Evolutionary conservation across 208 protist species (phyloP).

Genomic region (Crithidia thermophila): DNA sequence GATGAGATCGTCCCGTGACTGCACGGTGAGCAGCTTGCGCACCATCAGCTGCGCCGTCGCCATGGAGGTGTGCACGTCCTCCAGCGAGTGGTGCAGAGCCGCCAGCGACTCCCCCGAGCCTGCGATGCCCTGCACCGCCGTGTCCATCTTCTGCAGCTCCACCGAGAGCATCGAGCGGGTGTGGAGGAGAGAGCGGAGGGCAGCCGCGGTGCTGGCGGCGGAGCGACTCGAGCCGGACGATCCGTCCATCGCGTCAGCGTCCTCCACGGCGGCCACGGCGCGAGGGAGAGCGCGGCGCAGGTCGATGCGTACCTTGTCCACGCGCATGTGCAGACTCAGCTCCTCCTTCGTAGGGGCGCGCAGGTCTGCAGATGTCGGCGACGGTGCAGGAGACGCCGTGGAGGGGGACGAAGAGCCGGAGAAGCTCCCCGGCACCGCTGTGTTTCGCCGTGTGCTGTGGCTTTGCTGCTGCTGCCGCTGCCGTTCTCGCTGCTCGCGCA

Average conservation of each 20-base stretch:
- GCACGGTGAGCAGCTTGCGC: slow-evolving; percentile 53
- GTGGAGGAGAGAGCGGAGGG: slow-evolving; percentile 73
- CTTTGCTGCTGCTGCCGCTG: slow-evolving; percentile 14
- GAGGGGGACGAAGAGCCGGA: neutral
- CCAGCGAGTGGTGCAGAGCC: slow-evolving; percentile 51
- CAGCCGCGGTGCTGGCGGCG: slow-evolving; percentile 42
- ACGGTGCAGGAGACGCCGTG: neutral
- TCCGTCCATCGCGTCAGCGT: slow-evolving; percentile 16
- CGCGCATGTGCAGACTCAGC: slow-evolving; percentile 7
- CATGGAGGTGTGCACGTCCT: slow-evolving; percentile 72
- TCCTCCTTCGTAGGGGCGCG: slow-evolving; percentile 4
- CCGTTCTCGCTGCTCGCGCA: slow-evolving; percentile 33
- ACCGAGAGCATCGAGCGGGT: slow-evolving; percentile 72
- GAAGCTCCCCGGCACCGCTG: neutral
- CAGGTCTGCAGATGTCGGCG: neutral
- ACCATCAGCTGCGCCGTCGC: slow-evolving; percentile 63
- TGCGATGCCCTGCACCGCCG: slow-evolving; percentile 56
- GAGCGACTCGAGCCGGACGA: slow-evolving; percentile 16
- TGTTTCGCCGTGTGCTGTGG: no score
- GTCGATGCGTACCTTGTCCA: slow-evolving; percentile 44
- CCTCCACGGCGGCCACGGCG: slow-evolving; percentile 47
- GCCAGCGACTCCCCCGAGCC: slow-evolving; percentile 51
- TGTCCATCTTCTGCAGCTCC: slow-evolving; percentile 78
- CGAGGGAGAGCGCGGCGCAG: slow-evolving; percentile 53
- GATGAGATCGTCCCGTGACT: slow-evolving; percentile 67